Base-by-base conservation (phyloP, 768 basidiomycete species). In the Suillus subluteus region DNA sequence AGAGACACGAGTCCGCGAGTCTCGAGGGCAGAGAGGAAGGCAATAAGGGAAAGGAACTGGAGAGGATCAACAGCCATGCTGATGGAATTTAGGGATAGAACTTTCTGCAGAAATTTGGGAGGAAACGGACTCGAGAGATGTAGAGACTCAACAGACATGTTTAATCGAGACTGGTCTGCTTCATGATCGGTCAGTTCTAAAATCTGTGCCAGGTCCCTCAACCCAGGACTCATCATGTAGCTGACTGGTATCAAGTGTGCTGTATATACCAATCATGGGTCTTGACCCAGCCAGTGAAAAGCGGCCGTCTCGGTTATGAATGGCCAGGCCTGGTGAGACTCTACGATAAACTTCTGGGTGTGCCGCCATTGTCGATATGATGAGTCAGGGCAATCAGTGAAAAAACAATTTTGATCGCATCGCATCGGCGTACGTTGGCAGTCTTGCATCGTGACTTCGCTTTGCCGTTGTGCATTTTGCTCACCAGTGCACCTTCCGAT, bases 41-140 rank as follows among this genome's bases (percentile, higher is more conserved):
- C 55, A 56, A 56, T 2, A 37, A 56, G 35, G 55, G 55, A 37
- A 56, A 56, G 32, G 21, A 56, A 12, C 12, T 37, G 32, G 35
- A 56, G 32, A 56, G 55, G 55, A 56, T 37, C 55, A n/a, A 56
- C 21, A 37, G 55, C 32, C 55, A 56, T 56, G 21, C 6, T 37
- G 35, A 56, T 32, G 3, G 55, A 56, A 13, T 8, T 37, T 37
- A 37, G 0, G 55, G 21, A 56, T 37, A 56, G 37, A 13, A 21
- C 12, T n/a, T 35, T 6, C 21, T n/a, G 21, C 21, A 37, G 35
- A n/a, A 35, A 35, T 13, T 56, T 56, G 55, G 5, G 16, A 32
- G 52, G 26, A 56, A 35, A 56, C 32, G 55, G 55, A 56, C 54
- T 18, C 16, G 2, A 21, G 32, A 12, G 21, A 35, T 56, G 52